Percentiles rank a stretch among this genome's conserved stretches.
Evolutionary conservation across 371 early-diverging fungal species (phyloP).

Genomic region (Choanephora cucurbitarum): DNA sequence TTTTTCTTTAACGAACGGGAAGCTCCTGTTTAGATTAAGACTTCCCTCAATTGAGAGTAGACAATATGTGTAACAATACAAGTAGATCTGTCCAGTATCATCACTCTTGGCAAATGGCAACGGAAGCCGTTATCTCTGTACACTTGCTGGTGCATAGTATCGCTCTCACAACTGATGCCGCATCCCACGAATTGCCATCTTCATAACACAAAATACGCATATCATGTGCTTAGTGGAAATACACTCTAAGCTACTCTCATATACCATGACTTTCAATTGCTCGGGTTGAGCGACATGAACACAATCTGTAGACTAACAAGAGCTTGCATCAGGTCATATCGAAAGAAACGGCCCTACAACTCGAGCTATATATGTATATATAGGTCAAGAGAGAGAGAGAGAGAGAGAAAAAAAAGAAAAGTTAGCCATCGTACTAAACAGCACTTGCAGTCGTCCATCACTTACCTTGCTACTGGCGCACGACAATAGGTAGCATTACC

Average conservation of each 20-base stretch:
- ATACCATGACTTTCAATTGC: slow-evolving; percentile 13
- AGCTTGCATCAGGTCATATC: slow-evolving; percentile 13
- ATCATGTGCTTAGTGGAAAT: slow-evolving; percentile 22
- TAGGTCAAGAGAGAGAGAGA: too few species aligned
- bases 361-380: slow-evolving; percentile 2
- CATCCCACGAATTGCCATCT: slow-evolving; percentile 23
- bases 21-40: too few species aligned
- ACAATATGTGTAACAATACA: not conserved
- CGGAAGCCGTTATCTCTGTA: slow-evolving; percentile 9
- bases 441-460: not conserved
- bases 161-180: slow-evolving; percentile 10
- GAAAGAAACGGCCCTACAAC: not conserved
- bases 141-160: slow-evolving; percentile 6
- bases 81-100: not conserved
- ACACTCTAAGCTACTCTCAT: slow-evolving; percentile 19
- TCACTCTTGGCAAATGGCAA: slow-evolving; percentile 8
- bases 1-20: not conserved
- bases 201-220: slow-evolving; percentile 23
- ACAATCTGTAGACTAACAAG: slow-evolving; percentile 17
- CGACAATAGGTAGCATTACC: slow-evolving; percentile 9
- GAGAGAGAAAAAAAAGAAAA: not conserved
- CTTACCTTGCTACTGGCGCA: slow-evolving; percentile 3
- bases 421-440: not conserved
- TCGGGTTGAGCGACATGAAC: slow-evolving; percentile 13
- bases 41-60: slow-evolving; percentile 6